phyloP scores from a whole-genome alignment of 768 basidiomycete genomes.

The Ephemerocybe angulata region DNA sequence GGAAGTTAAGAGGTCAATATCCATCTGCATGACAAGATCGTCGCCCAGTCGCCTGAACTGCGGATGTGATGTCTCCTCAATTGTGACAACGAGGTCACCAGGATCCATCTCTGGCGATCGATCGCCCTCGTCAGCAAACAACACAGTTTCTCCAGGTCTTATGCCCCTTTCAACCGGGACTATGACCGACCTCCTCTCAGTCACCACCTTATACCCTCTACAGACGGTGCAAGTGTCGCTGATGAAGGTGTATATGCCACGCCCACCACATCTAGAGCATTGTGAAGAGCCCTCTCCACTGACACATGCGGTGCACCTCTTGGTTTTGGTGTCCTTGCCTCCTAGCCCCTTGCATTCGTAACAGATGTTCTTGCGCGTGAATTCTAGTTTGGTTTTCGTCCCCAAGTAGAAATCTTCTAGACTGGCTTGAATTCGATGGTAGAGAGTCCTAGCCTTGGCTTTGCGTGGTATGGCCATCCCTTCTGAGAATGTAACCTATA shows the following conservation, averaged over 20 bases:
- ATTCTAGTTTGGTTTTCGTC: slow-evolving; percentile 95
- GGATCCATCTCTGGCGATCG: slow-evolving; percentile 85
- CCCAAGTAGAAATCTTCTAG: slow-evolving; percentile 98
- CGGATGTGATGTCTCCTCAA: slow-evolving; percentile 91
- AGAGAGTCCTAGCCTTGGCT: slow-evolving; percentile 97
- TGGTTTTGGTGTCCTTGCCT: slow-evolving; percentile 94
- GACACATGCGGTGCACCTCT: slow-evolving; percentile 72
- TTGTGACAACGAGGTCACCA: slow-evolving; percentile 93
- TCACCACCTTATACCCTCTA: slow-evolving; percentile 91
- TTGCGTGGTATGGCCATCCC: slow-evolving; percentile 86
- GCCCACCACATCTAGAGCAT: slow-evolving; percentile 83
- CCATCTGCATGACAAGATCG: too few species aligned
- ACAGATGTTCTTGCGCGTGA: slow-evolving; percentile 94
- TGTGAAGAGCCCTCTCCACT: too few species aligned
- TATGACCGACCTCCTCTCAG: slow-evolving; percentile 95
- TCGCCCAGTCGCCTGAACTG: slow-evolving; percentile 83
- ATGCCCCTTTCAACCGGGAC: slow-evolving; percentile 98
- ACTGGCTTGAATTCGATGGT: slow-evolving; percentile 91
- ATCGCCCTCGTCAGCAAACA: slow-evolving; percentile 87
- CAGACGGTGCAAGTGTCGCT: slow-evolving; percentile 92
- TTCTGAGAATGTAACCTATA: too few species aligned
- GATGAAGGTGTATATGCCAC: slow-evolving; percentile 90
- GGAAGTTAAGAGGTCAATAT: too few species aligned
- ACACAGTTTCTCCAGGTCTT: slow-evolving; percentile 89
- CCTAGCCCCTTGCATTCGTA: slow-evolving; percentile 92